Base-by-base conservation (phyloP, 2,329 filamentous ascomycete species). In the Aspergillus transmontanensis region DNA sequence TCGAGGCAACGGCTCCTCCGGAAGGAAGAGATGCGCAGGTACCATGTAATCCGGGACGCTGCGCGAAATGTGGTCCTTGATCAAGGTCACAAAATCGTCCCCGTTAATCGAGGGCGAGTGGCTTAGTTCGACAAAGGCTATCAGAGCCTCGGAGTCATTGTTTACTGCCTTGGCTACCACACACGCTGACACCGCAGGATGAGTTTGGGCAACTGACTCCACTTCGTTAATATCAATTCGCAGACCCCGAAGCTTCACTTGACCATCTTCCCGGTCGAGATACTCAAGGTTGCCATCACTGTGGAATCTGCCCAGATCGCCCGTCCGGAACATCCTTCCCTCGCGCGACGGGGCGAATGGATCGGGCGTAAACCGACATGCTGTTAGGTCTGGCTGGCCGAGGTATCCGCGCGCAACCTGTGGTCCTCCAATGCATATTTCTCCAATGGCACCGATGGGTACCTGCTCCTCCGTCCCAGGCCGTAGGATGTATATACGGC, bases 241-340 rank as follows among this genome's bases (percentile, higher is more conserved):
- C 14, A 51, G 57, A 4, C 61, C 61, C 4, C 61, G 57, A 30
- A 63, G 45, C 43, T 63, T 59, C n/a, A 63, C 41, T 30, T 59
- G 61, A 21, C 50, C 50, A 57, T 59, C 57, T 6, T 50, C 28
- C 7, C 57, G 57, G 32, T 50, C 61, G 14, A 63, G 50, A 48
- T 51, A 51, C 39, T 56, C 57, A n/a, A 61, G 55, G 3, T 32
- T 19, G 1, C 60, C 60, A 36, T 61, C 55, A 26, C 55, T 34
- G 19, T 61, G 54, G 19, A 51, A 28, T 45, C 46, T 39, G 10
- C 21, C 60, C 6, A 58, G 43, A 36, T 61, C 60, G 3, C 60
- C 60, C 6, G 60, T 61, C 11, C 55, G 60, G 26, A 58, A 61
- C 60, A 61, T 58, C 7, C 10, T 57, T 41, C 41, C 30, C 16